Conservation (phyloP, 2,329 filamentous ascomycete species). For the Ophiostoma novo-ulmi region DNA sequence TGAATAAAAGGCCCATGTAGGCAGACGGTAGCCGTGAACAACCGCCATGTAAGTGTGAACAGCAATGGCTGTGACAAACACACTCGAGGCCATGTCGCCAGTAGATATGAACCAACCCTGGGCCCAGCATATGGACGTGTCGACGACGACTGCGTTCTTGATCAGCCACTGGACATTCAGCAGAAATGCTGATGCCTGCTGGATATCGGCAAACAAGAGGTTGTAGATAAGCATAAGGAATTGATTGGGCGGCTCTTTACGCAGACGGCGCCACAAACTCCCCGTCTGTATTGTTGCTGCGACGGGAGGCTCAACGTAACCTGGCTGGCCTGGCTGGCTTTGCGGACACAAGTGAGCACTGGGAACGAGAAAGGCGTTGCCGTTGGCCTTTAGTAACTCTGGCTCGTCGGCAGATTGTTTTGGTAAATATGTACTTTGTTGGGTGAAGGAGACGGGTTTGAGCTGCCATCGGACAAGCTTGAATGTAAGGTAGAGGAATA, state of each 20-base stretch:
- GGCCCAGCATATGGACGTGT: conserved; percentile 51
- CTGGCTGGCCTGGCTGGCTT: conserved; percentile 22
- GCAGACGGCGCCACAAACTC: conserved; percentile 28
- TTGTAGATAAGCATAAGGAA: conserved; percentile 67
- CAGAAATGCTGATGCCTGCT: conserved; percentile 60
- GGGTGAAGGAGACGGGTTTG: conserved; percentile 21
- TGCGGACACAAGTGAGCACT: conserved; percentile 29
- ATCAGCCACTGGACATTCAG: conserved; percentile 57
- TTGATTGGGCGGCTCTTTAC: conserved; percentile 51
- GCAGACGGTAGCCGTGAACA: conserved; percentile 50
- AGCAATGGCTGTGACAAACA: conserved; percentile 63
- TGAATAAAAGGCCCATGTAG: conserved; percentile 46
- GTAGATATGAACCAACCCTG: conserved; percentile 66
- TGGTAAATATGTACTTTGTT: conserved; percentile 19
- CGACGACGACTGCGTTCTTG: conserved; percentile 49
- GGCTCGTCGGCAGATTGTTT: conserved; percentile 11
- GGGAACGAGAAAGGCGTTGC: conserved; percentile 33
- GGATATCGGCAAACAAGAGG: conserved; percentile 61
- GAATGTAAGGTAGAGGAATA: conserved; percentile 36
- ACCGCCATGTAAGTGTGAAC: conserved; percentile 62
- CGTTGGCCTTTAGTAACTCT: conserved; percentile 32
- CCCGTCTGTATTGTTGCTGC: conserved; percentile 2
- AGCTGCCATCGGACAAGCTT: conserved; percentile 37
- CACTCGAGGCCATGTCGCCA: conserved; percentile 60
- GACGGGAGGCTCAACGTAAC: not conserved